phyloP scores from a whole-genome alignment of 2,329 filamentous ascomycete genomes.

The Fusarium sp. region DNA sequence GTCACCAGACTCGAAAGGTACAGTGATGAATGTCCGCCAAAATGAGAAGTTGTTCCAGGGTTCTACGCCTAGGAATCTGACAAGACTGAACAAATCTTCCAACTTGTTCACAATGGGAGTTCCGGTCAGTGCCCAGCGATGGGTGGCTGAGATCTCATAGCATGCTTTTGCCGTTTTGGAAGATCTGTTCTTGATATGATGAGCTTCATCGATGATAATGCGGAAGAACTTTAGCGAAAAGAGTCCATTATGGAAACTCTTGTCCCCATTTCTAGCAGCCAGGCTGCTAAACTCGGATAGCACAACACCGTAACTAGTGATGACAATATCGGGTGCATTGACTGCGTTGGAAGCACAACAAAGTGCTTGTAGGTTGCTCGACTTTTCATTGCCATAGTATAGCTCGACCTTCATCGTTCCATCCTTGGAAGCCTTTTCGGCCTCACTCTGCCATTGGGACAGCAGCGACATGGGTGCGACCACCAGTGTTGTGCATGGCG shows the following conservation, averaged over 20 bases:
- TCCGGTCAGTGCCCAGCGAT: conserved; percentile 93
- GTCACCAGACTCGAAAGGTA: conserved; percentile 95
- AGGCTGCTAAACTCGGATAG: conserved; percentile 86
- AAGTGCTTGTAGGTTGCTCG: conserved; percentile 78
- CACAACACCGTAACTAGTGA: conserved; percentile 93
- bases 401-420: conserved; percentile 86
- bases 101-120: conserved; percentile 97
- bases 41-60: conserved; percentile 99
- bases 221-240: conserved; percentile 96
- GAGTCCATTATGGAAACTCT: conserved; percentile 74
- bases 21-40: conserved; percentile 98
- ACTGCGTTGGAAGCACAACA: conserved; percentile 80
- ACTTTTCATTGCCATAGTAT: conserved; percentile 92
- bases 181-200: conserved; percentile 88
- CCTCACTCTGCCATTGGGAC: conserved; percentile 97
- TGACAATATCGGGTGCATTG: conserved; percentile 86
- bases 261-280: conserved; percentile 71
- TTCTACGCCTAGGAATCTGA: conserved; percentile 92
- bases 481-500: conserved; percentile 91
- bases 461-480: conserved; percentile 97
- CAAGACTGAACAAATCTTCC: conserved; percentile 92
- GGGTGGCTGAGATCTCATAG: conserved; percentile 85
- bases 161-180: conserved; percentile 96
- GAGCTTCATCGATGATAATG: conserved; percentile 93
- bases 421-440: conserved; percentile 86